Percentiles rank a stretch among this genome's conserved stretches.
Conservation (phyloP, 306 rosid genomes). For the Begonia loranthoides region DNA sequence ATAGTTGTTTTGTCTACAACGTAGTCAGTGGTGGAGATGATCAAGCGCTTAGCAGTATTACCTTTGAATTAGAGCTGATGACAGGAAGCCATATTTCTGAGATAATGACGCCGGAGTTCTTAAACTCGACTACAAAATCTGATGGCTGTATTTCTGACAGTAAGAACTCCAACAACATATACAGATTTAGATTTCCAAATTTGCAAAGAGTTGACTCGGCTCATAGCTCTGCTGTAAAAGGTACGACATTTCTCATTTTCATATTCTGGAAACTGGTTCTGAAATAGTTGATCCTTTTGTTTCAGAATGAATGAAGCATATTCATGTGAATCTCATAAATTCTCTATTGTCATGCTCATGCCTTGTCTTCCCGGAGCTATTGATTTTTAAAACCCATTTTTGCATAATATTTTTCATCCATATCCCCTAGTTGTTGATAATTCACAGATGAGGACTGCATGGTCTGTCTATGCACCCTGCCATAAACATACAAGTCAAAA, state of each 20-base stretch:
- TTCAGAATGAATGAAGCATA: slow-evolving; percentile 1
- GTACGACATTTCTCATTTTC: slow-evolving; percentile 17
- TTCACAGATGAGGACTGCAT: too few species aligned
- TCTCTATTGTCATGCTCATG: too few species aligned
- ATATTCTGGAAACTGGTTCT: not conserved
- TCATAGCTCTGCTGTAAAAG: slow-evolving; percentile 89
- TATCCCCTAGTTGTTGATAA: too few species aligned
- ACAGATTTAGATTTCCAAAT: slow-evolving; percentile 33
- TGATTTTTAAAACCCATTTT: too few species aligned
- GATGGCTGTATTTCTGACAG: slow-evolving; percentile 16
- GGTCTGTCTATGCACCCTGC: too few species aligned
- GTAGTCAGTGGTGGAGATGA: slow-evolving; percentile 91
- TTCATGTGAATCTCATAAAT: too few species aligned
- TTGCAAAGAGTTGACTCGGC: slow-evolving; percentile 48
- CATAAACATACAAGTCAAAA: too few species aligned
- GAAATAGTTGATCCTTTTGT: not conserved
- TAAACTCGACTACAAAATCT: slow-evolving; percentile 10
- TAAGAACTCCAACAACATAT: slow-evolving; percentile 19
- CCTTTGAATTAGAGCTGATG: slow-evolving; percentile 34
- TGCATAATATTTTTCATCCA: too few species aligned
- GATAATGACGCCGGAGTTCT: slow-evolving; percentile 13
- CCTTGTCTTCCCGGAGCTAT: too few species aligned
- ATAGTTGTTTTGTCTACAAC: slow-evolving; percentile 28
- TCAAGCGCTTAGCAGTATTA: slow-evolving; percentile 62
- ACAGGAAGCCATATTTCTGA: slow-evolving; percentile 20